Conservation (phyloP, 1,284 basidiomycete genomes). For the Omphalotus olearius region DNA sequence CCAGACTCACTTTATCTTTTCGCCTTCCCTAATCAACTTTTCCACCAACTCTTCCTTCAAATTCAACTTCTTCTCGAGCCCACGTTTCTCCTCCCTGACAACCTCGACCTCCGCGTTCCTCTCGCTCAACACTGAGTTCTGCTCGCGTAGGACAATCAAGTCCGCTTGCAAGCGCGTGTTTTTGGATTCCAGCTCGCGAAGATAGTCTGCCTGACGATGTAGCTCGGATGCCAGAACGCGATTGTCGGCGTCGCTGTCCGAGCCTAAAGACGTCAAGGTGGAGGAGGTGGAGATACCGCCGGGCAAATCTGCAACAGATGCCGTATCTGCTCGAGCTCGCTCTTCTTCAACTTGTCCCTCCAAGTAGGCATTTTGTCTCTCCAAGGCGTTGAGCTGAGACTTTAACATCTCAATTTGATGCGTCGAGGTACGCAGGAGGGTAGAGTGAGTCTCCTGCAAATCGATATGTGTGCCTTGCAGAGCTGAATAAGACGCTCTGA, state of each 20-base stretch:
- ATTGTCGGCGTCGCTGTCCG: conserved; percentile 33
- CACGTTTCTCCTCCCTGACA: conserved; percentile 25
- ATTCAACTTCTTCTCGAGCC: conserved; percentile 52
- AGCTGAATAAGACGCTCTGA: conserved; percentile 40
- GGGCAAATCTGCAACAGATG: conserved; percentile 13
- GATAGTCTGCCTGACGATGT: conserved; percentile 55
- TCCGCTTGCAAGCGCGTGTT: conserved; percentile 59
- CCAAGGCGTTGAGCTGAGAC: conserved; percentile 19
- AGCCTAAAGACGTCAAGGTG: conserved; percentile 20
- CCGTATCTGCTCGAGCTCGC: not conserved
- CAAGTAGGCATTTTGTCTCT: conserved; percentile 42
- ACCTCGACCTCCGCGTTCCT: conserved; percentile 3
- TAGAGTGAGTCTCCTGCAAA: conserved; percentile 46
- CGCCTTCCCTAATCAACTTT: conserved; percentile 33
- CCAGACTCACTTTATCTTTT: no score
- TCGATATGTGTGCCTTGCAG: conserved; percentile 55
- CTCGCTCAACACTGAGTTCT: conserved; percentile 38
- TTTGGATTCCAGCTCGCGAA: conserved; percentile 57
- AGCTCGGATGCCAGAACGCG: conserved; percentile 55
- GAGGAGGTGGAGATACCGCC: conserved; percentile 11
- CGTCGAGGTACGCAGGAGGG: conserved; percentile 38
- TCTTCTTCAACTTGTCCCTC: conserved; percentile 3
- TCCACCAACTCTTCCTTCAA: conserved; percentile 54
- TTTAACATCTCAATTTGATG: conserved; percentile 42
- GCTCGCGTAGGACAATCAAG: conserved; percentile 56